A percentile compares a stretch with the other conserved stretches of the same genome.
Conservation (phyloP, 176 grass and related monocot species). For the Tillandsia fasciculata region DNA sequence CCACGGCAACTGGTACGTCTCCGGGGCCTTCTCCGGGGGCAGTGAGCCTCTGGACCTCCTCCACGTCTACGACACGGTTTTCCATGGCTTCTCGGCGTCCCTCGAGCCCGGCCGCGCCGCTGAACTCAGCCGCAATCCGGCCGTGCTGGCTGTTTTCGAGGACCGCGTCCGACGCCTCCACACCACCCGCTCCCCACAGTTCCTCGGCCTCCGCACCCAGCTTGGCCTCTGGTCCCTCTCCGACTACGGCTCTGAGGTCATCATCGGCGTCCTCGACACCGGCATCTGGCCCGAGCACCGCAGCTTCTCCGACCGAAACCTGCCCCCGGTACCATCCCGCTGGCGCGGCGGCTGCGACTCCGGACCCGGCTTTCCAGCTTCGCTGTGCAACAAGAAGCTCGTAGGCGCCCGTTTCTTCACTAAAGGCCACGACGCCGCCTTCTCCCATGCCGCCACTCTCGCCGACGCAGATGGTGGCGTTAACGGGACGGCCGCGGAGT, state of each 20-base stretch:
- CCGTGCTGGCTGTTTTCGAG: conserved; percentile 74
- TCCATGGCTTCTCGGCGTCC: conserved; percentile 80
- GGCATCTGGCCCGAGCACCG: conserved; percentile 86
- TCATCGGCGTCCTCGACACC: conserved; percentile 82
- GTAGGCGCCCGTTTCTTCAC: conserved; percentile 80
- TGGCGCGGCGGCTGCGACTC: conserved; percentile 86
- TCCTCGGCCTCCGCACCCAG: conserved; percentile 78
- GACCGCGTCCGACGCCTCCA: conserved; percentile 57
- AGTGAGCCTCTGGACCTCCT: conserved; percentile 35
- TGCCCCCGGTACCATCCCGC: conserved; percentile 49
- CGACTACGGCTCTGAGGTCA: conserved; percentile 83
- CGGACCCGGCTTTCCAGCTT: conserved; percentile 34
- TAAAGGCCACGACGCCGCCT: conserved; percentile 44
- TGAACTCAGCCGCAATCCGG: conserved; percentile 46
- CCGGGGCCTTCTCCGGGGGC: conserved; percentile 37
- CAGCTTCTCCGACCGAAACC: conserved; percentile 76
- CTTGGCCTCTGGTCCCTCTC: conserved; percentile 81
- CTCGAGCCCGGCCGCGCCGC: conserved; percentile 34
- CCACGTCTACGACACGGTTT: conserved; percentile 80
- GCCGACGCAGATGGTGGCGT: conserved; percentile 6
- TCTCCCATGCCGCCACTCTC: neutral
- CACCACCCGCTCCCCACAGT: conserved; percentile 91
- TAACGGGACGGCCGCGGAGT: conserved; percentile 56
- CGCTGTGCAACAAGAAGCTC: conserved; percentile 76
- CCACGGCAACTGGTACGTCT: conserved; percentile 71